Base-by-base conservation (phyloP, 768 basidiomycete species). In the Hydnum rufescens region DNA sequence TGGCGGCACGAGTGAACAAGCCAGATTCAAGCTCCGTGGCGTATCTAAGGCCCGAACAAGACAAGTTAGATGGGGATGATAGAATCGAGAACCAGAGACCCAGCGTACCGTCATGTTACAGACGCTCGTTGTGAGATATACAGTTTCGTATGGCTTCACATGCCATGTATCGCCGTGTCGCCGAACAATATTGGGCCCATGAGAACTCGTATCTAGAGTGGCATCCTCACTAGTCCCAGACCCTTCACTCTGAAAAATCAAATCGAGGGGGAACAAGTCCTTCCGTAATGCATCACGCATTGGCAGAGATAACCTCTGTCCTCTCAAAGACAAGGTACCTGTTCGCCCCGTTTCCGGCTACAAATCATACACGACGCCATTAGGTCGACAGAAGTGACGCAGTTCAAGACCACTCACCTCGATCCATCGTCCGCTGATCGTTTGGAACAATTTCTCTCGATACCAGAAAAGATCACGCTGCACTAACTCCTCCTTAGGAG, bases 391-490 rank as follows among this genome's bases (percentile, higher is more conserved):
- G 44, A n/a, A 32, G 8, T 5, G 3, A 18, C 8, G 18, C 1
- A 23, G 19, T 26, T 16, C 3, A 6, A 32, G 22, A n/a, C 50
- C n/a, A 49, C 74, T 54, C 54, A 88, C 92, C 75, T 97, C 95
- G 60, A 74, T 74, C 95, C 95, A 99, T 18, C 68, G 70, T 5
- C 81, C 81, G 8, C 67, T 68, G 13, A 96, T 62, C 49, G 67
- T 65, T 44, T 75, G 75, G 59, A 97, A 74, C 5, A 99, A 66
- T 57, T 81, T 78, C 63, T 99, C 92, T 32, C 92, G 73, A 63
- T 95, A 93, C 95, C 95, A 99, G 68, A 97, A 99, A 16, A 92
- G 62, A 61, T 89, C 84, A 34, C 78, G 72, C 61, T 88, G 81
- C 5, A 70, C 61, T 42, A 68, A 70, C 55, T 81, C 73, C 57